phyloP scores from a whole-genome alignment of 164 flowering plant genomes.

The Echeveria elegans region DNA sequence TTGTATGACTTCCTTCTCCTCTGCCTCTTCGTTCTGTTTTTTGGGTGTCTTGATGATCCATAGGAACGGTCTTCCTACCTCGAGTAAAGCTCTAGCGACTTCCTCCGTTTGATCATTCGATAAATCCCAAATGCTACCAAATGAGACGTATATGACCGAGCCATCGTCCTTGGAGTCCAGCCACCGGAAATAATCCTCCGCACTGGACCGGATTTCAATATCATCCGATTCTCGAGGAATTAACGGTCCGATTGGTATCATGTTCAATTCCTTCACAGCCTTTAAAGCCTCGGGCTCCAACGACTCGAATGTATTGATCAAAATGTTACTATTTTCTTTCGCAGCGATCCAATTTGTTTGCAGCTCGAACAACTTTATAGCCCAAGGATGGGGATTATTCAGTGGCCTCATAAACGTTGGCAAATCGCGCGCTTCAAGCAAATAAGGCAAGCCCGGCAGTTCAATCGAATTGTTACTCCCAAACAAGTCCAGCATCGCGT shows the following conservation, averaged over 20 bases:
- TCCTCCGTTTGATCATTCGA: constrained; percentile 25
- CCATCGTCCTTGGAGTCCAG: constrained; percentile 25
- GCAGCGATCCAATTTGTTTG: not conserved
- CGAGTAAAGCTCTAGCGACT: constrained; percentile 22
- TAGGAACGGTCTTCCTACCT: constrained; percentile 24
- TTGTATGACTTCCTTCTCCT: constrained; percentile 1
- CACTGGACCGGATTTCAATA: not conserved
- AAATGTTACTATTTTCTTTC: constrained; percentile 17
- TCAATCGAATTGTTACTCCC: not conserved
- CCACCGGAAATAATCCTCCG: constrained; percentile 29
- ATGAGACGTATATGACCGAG: constrained; percentile 36
- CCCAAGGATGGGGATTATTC: not conserved
- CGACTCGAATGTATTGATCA: constrained; percentile 33
- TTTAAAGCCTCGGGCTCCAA: constrained; percentile 25
- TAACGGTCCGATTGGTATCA: constrained; percentile 38
- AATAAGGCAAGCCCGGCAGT: not conserved
- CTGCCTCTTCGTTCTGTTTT: not conserved
- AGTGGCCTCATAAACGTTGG: constrained; percentile 7
- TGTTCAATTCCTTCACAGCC: constrained; percentile 17
- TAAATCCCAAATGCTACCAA: constrained; percentile 27
- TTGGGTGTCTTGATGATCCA: constrained; percentile 28
- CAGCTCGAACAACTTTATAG: not conserved
- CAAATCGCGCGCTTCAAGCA: not conserved
- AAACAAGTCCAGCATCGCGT: not conserved
- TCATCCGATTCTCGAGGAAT: not conserved